A percentile compares a stretch with the other conserved stretches of the same genome.
Conservation (phyloP, 2,329 filamentous ascomycete genomes). For the Cladophialophora psammophila region DNA sequence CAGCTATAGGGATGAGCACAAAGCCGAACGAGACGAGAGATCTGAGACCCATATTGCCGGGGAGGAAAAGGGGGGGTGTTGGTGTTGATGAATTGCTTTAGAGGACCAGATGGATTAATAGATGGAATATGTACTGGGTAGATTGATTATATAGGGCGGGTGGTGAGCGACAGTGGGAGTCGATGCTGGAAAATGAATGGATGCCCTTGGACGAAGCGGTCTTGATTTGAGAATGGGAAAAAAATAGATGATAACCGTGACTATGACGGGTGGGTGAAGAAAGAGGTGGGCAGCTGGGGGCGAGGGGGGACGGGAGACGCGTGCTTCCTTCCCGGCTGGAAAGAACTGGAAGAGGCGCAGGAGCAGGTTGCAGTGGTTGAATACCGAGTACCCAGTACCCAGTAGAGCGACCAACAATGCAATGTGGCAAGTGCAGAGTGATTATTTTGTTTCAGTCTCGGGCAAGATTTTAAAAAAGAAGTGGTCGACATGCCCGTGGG, state of each 20-base stretch:
- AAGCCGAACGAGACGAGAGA: conserved; percentile 61
- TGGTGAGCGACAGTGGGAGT: neutral
- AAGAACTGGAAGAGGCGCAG: neutral
- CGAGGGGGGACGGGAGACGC: neutral
- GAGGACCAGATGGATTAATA: neutral
- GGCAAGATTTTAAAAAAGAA: conserved; percentile 14
- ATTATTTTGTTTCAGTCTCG: conserved; percentile 23
- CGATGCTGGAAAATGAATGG: neutral
- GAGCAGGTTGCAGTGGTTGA: no score
- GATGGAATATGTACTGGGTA: neutral
- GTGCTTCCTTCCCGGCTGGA: conserved; percentile 5
- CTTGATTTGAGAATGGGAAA: neutral
- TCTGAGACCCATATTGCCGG: conserved; percentile 44
- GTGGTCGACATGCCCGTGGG: neutral
- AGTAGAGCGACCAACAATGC: neutral
- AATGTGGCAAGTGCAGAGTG: conserved; percentile 18
- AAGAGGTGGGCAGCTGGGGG: neutral
- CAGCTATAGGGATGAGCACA: conserved; percentile 59
- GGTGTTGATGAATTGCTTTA: neutral
- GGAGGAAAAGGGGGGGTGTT: conserved; percentile 4
- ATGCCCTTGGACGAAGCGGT: neutral
- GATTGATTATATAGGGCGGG: neutral
- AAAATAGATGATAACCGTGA: neutral
- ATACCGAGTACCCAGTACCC: no score
- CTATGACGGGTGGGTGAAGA: neutral